A percentile compares a stretch with the other conserved stretches of the same genome.
Conservation (phyloP, 371 early-diverging fungal genomes). For the Zopfochytrium polystomum region DNA sequence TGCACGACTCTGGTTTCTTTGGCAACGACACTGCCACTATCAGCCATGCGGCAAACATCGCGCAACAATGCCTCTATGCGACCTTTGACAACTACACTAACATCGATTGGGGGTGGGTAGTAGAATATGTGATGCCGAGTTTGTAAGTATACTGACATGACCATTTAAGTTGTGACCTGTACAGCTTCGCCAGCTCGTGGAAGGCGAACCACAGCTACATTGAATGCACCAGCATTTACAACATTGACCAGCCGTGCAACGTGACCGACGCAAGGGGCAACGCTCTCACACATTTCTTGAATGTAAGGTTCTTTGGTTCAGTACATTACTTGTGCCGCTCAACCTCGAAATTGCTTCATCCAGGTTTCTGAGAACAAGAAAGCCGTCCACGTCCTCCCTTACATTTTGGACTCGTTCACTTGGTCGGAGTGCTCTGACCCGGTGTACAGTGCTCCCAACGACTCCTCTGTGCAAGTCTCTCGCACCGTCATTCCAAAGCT, state of each 20-base stretch:
- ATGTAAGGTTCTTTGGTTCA: too few relatives aligned
- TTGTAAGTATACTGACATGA: not conserved
- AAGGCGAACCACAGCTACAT: slow-evolving; percentile 1
- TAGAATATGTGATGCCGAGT: not conserved
- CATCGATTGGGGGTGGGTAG: too few relatives aligned
- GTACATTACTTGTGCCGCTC: too few relatives aligned
- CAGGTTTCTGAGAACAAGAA: too few relatives aligned
- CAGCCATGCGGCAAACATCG: not conserved
- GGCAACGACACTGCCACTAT: not conserved
- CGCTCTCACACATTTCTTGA: not conserved
- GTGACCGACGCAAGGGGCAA: not conserved
- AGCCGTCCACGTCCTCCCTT: too few relatives aligned
- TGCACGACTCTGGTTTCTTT: not conserved
- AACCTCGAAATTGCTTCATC: too few relatives aligned
- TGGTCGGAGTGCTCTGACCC: too few relatives aligned
- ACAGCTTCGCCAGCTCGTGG: not conserved
- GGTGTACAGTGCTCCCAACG: too few relatives aligned
- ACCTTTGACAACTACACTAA: not conserved
- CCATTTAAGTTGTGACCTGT: not conserved
- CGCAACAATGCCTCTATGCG: not conserved
- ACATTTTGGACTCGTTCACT: too few relatives aligned
- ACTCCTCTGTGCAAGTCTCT: too few relatives aligned
- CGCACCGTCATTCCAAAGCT: slow-evolving; percentile 34
- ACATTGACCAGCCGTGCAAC: not conserved
- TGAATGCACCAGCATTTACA: not conserved